Base-by-base conservation (phyloP, 2,329 filamentous ascomycete genomes). In the Orbilia quercus region DNA sequence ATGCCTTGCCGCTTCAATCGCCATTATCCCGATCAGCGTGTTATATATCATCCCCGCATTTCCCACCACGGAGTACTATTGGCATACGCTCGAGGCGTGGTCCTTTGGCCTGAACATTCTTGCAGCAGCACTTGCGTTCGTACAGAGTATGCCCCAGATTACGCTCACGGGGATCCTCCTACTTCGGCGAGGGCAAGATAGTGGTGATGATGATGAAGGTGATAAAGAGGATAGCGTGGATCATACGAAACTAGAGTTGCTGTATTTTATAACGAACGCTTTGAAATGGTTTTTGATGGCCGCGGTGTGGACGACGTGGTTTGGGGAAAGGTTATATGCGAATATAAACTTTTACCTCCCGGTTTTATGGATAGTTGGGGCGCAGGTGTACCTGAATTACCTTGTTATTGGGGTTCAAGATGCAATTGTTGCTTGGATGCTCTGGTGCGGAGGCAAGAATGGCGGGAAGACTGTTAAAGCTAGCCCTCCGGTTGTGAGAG, bases 281-380 rank as follows among this genome's bases (percentile, higher is more conserved):
- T 25, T 54, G 2, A 73, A 57, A 48, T 73, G 69, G 69, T 16
- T 62, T 20, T 9, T 66, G 3, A n/a, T 73, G 20, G 69, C 60
- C 1, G 54, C 18, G 12, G 69, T 60, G 7, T 73, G 69, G 69
- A 73, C 69, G 6, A 66, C 69, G 4, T 73, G 69, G 69, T 73
- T 73, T 25, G 69, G 69, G 4, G 38, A 28, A 45, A 51, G 69
- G 23, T 20, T 73, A 14, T 73, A 73, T 50, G 48, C 44, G 6
- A 73, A 73, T 18, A 73, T 73, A 40, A 73, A 73, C 38, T 66
- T 73, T 63, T 73, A 66, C 36, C 42, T 73, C 14, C 69, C 69
- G 20, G 69, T 73, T 0, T 31, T 73, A 11, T 73, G 69, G 69
- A 40, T 73, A 7, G 60, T 73, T 14, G 69, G 69, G 4, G 69